Percentiles rank a stretch among this genome's conserved stretches.
Conservation (phyloP, 1,139 yeast species). For the Candida glucosophila region DNA sequence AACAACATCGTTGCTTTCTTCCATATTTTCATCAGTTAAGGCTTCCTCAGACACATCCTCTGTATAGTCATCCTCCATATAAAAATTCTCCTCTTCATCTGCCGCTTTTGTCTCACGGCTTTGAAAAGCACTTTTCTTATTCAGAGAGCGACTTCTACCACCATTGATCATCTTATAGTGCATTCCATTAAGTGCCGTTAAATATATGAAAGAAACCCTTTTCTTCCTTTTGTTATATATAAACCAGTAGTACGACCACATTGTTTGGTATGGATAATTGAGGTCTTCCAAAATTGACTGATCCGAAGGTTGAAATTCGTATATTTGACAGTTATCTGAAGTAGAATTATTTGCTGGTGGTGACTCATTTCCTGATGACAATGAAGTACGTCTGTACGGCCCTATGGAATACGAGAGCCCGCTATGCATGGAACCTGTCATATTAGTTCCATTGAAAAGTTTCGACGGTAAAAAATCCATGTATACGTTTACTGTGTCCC, state of each 20-base stretch:
- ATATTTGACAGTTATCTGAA: conserved; percentile 59
- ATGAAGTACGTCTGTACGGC: conserved; percentile 3
- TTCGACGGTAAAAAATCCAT: conserved; percentile 54
- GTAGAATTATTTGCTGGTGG: conserved; percentile 6
- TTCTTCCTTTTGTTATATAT: conserved; percentile 85
- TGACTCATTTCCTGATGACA: conserved; percentile 8
- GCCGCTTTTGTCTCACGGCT: conserved; percentile 8
- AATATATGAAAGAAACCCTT: conserved; percentile 78
- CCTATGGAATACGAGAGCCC: conserved; percentile 7
- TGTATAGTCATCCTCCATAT: conserved; percentile 14
- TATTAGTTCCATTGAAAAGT: conserved; percentile 11
- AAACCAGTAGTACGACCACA: conserved; percentile 93
- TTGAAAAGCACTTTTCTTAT: conserved; percentile 11
- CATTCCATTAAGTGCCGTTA: conserved; percentile 35
- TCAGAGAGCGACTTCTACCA: neutral
- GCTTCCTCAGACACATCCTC: conserved; percentile 13
- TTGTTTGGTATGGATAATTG: conserved; percentile 60
- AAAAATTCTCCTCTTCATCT: conserved; percentile 13
- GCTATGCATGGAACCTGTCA: conserved; percentile 20
- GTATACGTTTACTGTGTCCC: conserved; percentile 84
- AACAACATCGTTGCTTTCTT: no score
- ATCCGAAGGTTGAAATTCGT: conserved; percentile 72
- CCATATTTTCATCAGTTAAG: conserved; percentile 16
- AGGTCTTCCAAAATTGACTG: conserved; percentile 64
- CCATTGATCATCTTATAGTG: conserved; percentile 30